A percentile compares a stretch with the other conserved stretches of the same genome.
phyloP scores from a whole-genome alignment of 805 yeast species.

The Candida boidinii region DNA sequence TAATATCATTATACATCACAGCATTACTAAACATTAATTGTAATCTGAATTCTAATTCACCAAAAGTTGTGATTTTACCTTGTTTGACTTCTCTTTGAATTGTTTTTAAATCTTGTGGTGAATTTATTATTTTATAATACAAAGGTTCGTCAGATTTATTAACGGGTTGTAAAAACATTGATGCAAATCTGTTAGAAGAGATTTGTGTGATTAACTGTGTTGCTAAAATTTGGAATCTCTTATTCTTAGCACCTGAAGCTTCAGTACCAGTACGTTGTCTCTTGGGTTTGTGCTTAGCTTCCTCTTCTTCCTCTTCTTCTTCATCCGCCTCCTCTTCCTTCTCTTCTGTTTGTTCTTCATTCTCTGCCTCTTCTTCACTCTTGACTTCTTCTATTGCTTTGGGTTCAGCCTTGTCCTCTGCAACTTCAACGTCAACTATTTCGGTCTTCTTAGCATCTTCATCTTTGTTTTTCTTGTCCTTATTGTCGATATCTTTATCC shows the following conservation, averaged over 20 bases:
- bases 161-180: constrained; percentile 68
- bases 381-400: neutral
- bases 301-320: constrained; percentile 6
- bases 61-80: constrained; percentile 39
- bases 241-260: constrained; percentile 22
- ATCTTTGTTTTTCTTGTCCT: too few relatives aligned
- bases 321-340: constrained; percentile 2
- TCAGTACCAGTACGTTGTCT: constrained; percentile 12
- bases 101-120: constrained; percentile 63
- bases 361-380: neutral
- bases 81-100: constrained; percentile 51
- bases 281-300: constrained; percentile 1
- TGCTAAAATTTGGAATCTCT: constrained; percentile 55
- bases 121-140: constrained; percentile 50
- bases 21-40: constrained; percentile 79
- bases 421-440: too few relatives aligned
- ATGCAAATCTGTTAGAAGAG: constrained; percentile 62
- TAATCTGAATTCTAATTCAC: constrained; percentile 57
- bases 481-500: constrained; percentile 1
- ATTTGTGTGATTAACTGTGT: constrained; percentile 55
- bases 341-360: neutral
- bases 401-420: neutral
- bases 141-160: constrained; percentile 59
- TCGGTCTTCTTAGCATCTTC: too few relatives aligned
- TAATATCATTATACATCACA: constrained; percentile 68